These are phyloP conservation scores for Cyathus pygmaeus DNA, from an alignment of 1,284 basidiomycete species.

Conservation along the genomic window DNA sequence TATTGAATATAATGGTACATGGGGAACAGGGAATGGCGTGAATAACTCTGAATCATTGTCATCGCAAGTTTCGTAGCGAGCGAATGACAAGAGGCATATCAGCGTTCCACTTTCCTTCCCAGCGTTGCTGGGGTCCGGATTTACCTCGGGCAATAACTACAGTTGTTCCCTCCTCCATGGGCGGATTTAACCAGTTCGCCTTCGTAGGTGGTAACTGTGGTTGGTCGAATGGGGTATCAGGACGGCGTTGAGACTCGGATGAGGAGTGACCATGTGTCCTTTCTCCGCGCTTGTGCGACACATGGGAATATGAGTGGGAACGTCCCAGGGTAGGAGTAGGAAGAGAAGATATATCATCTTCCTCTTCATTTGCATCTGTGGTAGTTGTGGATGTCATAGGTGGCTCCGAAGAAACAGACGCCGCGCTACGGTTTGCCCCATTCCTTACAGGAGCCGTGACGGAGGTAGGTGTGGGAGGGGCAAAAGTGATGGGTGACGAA, in stretches of 20 bases:
- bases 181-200: constrained; percentile 25
- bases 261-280: constrained; percentile 12
- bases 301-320: constrained; percentile 18
- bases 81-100: constrained; percentile 38
- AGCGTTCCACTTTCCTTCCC: constrained; percentile 46
- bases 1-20: too few species aligned
- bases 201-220: constrained; percentile 4
- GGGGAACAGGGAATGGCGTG: too few species aligned
- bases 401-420: not conserved
- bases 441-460: constrained; percentile 5
- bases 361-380: not conserved
- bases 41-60: too few species aligned
- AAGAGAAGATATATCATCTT: not conserved
- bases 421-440: not conserved
- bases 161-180: constrained; percentile 4
- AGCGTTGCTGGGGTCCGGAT: constrained; percentile 14
- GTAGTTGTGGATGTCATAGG: not conserved
- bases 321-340: constrained; percentile 14
- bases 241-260: constrained; percentile 8
- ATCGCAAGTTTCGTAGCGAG: constrained; percentile 27
- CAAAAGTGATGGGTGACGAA: constrained; percentile 35
- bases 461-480: constrained; percentile 9
- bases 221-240: constrained; percentile 9
- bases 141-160: not conserved
- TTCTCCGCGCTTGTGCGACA: constrained; percentile 9